phyloP scores from a whole-genome alignment of 2,329 filamentous ascomycete genomes.

The Aspergillus alliaceus region DNA sequence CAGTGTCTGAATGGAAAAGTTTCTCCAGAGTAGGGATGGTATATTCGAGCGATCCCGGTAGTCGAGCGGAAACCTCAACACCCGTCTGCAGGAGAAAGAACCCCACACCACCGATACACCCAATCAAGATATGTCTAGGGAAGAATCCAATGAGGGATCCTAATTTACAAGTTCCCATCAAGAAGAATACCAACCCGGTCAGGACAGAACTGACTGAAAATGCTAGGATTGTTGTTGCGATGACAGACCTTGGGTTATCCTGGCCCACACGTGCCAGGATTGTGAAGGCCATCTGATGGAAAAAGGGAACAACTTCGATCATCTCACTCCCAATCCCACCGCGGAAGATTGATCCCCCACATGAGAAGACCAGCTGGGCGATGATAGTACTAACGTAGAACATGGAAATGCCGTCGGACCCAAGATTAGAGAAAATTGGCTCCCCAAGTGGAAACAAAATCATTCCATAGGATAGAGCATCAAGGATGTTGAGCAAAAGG shows the following conservation, averaged over 20 bases:
- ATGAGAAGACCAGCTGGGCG: conserved; percentile 85
- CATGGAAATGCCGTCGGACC: conserved; percentile 93
- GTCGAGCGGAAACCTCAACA: conserved; percentile 85
- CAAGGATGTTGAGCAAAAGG: conserved; percentile 84
- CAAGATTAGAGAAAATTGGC: conserved; percentile 79
- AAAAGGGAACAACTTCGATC: conserved; percentile 98
- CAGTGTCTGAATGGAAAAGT: conserved; percentile 70
- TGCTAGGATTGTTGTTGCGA: conserved; percentile 89
- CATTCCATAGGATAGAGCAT: conserved; percentile 95
- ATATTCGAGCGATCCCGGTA: conserved; percentile 83
- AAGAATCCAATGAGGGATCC: conserved; percentile 97
- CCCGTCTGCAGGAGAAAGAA: conserved; percentile 92
- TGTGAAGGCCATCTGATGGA: conserved; percentile 94
- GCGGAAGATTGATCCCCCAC: conserved; percentile 79
- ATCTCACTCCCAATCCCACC: conserved; percentile 94
- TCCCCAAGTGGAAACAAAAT: conserved; percentile 91
- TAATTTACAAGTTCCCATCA: conserved; percentile 82
- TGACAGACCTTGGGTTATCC: conserved; percentile 78
- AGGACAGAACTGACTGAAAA: conserved; percentile 89
- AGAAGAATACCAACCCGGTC: conserved; percentile 87
- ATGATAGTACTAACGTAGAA: conserved; percentile 98
- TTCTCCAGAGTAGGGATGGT: conserved; percentile 72
- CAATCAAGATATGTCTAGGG: conserved; percentile 90
- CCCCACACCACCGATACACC: conserved; percentile 94
- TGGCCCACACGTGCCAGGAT: conserved; percentile 78